These are phyloP conservation scores for Fusarium brevicatenulatum DNA, from an alignment of 2,329 filamentous ascomycete genomes.

Conservation along the genomic window DNA sequence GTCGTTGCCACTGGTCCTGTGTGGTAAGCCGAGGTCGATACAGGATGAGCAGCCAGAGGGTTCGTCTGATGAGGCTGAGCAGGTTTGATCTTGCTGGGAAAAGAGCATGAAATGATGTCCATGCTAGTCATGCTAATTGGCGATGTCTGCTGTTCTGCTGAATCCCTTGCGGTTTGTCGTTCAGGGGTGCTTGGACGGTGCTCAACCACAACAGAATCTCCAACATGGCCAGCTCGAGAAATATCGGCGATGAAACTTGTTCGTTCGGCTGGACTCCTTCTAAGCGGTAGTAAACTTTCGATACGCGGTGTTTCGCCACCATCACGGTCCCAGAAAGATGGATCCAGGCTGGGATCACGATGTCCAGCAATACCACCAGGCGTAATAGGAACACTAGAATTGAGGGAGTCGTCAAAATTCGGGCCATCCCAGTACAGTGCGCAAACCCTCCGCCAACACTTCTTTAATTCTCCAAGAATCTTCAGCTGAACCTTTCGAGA, in stretches of 20 bases:
- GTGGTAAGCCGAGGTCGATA: constrained; percentile 59
- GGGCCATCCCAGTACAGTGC: constrained; percentile 86
- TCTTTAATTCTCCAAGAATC: constrained; percentile 92
- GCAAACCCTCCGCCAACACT: constrained; percentile 95
- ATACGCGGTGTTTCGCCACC: constrained; percentile 58
- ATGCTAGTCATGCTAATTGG: constrained; percentile 68
- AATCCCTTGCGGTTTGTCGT: constrained; percentile 42
- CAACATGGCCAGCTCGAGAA: constrained; percentile 57
- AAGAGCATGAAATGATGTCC: constrained; percentile 72
- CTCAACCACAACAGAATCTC: constrained; percentile 57
- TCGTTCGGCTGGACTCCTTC: constrained; percentile 38
- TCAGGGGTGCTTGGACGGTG: constrained; percentile 62
- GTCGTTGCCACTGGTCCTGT: constrained; percentile 66
- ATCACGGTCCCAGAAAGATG: constrained; percentile 62
- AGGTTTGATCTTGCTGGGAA: constrained; percentile 63
- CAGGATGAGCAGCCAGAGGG: constrained; percentile 66
- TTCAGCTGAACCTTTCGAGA: constrained; percentile 73
- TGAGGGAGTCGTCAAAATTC: constrained; percentile 70
- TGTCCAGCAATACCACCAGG: constrained; percentile 79
- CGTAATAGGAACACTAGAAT: constrained; percentile 72
- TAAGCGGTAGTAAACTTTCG: constrained; percentile 51
- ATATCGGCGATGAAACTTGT: constrained; percentile 60
- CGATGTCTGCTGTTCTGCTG: constrained; percentile 50
- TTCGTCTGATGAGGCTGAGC: constrained; percentile 53
- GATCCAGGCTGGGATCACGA: constrained; percentile 65